Base-by-base conservation (phyloP, 2,329 filamentous ascomycete genomes). In the Nothomitra cinnamomea region DNA sequence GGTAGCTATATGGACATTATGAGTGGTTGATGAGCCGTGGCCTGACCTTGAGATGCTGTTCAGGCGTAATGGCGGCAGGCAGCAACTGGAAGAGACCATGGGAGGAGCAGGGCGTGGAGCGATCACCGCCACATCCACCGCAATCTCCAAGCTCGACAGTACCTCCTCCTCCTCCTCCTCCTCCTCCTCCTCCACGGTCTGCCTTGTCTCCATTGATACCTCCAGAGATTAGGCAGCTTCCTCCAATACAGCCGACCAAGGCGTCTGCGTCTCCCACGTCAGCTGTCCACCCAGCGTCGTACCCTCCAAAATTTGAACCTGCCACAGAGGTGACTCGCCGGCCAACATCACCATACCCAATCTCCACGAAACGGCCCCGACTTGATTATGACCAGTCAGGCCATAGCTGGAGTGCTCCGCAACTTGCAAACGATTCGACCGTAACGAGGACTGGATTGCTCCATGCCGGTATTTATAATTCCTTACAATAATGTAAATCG, bases 51-150 rank as follows among this genome's bases (percentile, higher is more conserved):
- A 49, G 24, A 49, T 49, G 45, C 45, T 49, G 45, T 49, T 49
- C 24, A 49, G 17, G 45, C 8, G 52, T 13, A n/a, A 54, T 54
- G 53, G 45, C 47, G 19, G 53, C 53, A 25, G 42, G 48, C 32
- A 36, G 24, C 24, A 54, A 53, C 32, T 54, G 53, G 53, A 49
- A 51, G 47, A 25, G 53, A 19, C 53, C 53, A 49, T 54, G 53
- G 53, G 53, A 54, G 38, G 53, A 54, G 19, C 15, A 51, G 17
- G 25, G 4, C 25, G 21, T 4, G 22, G 10, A 48, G 22, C 43
- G 28, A 28, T 12, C 21, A 48, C 43, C 19, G 43, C 43, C 8
- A 25, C 25, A 25, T 48, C 43, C 43, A 15, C 21, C 22, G 12
- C 28, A 24, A 24, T 24, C 25, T 32, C 45, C 24, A 15, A 17